Base-by-base conservation (phyloP, 164 flowering plant genomes). In the Warburgia ugandensis region DNA sequence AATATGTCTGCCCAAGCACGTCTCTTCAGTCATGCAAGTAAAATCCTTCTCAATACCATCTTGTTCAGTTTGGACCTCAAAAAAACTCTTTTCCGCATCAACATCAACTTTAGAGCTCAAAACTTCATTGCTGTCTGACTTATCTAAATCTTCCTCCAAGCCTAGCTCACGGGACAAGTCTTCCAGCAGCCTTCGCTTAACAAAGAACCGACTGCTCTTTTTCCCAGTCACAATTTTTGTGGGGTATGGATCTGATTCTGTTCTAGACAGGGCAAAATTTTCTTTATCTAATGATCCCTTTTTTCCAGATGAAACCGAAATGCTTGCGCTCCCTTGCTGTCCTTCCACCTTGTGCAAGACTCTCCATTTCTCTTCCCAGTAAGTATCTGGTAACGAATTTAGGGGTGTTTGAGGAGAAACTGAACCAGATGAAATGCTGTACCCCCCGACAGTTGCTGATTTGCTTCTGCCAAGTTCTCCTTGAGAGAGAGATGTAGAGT, bases 331-430 rank as follows among this genome's bases (percentile, higher is more conserved):
- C 63, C 45, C 65, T 41, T 77, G 68, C 19, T 41, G 44, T 58
- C 86, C 88, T 67, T 80, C 88, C 49, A 72, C 81, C 55, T 80
- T 73, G 59, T 83, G 87, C 52, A 78, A 21, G 56, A 70, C 86
- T 66, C 90, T 76, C 98, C 96, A 92, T 62, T 81, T 78, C 59
- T 83, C 91, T 66, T 92, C 98, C 98, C 98, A 92, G 42, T 92
- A 87, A 67, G 90, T 92, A 27, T 78, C 90, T 30, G 90, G 90
- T 25, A 81, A 67, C 55, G 56, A 26, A 58, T 30, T 69, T 27
- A 75, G 46, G 2, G 91, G 84, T 39, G 85, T 68, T 59, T 55
- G 66, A 1, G 85, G 83, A 46, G 85, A 74, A 44, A 51, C 28
- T 32, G 81, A 70, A 57, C 76, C 84, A 25, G 70, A 57, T 32